phyloP scores from a whole-genome alignment of 2,329 filamentous ascomycete species.

The Uncinocarpus reesii region DNA sequence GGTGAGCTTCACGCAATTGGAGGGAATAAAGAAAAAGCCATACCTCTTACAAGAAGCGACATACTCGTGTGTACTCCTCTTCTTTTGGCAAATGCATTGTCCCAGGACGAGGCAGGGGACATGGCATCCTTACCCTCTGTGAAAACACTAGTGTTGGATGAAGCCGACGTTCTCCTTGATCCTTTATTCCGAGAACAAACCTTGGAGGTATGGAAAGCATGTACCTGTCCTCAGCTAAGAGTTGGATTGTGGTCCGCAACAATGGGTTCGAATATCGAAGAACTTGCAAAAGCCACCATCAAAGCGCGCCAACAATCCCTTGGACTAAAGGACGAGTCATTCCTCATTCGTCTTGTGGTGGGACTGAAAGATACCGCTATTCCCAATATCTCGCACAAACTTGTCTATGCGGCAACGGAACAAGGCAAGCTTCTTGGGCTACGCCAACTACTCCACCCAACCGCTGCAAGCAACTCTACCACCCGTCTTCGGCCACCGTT shows the following conservation, averaged over 20 bases:
- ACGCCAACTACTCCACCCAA: slow-evolving; percentile 75
- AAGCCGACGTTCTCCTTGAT: slow-evolving; percentile 90
- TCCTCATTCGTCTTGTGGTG: slow-evolving; percentile 77
- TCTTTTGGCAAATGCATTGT: slow-evolving; percentile 63
- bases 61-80: slow-evolving; percentile 73
- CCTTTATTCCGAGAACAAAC: slow-evolving; percentile 85
- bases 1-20: slow-evolving; percentile 13
- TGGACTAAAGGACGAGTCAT: slow-evolving; percentile 27
- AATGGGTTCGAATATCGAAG: slow-evolving; percentile 87
- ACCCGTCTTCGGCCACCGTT: slow-evolving; percentile 68
- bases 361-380: slow-evolving; percentile 92
- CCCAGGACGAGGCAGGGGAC: slow-evolving; percentile 37
- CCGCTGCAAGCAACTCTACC: slow-evolving; percentile 42
- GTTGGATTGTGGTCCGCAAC: slow-evolving; percentile 91
- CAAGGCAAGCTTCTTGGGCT: slow-evolving; percentile 86
- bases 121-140: slow-evolving; percentile 53
- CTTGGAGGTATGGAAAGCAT: slow-evolving; percentile 69
- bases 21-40: slow-evolving; percentile 20
- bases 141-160: slow-evolving; percentile 69
- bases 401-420: slow-evolving; percentile 85
- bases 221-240: slow-evolving; percentile 57
- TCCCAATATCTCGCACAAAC: slow-evolving; percentile 78
- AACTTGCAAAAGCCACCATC: slow-evolving; percentile 60
- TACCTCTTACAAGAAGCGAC: slow-evolving; percentile 55
- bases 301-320: slow-evolving; percentile 42